These are phyloP conservation scores for Tulasnella sp. DNA, from an alignment of 768 basidiomycete genomes.

Conservation along the genomic window DNA sequence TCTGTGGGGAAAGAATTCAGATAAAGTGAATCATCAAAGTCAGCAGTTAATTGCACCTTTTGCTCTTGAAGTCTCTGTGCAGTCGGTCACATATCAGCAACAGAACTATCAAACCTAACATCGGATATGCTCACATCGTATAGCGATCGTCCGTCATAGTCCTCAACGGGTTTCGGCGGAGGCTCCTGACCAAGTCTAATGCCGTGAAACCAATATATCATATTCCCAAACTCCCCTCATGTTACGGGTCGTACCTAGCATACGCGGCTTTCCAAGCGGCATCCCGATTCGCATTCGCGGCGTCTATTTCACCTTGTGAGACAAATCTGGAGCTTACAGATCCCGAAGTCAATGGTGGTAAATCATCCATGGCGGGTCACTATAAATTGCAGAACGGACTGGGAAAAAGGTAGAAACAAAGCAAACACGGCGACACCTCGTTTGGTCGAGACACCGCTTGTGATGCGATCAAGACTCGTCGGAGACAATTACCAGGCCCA, in stretches of 20 bases:
- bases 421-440: too few species aligned
- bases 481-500: too few species aligned
- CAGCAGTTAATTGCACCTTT: conserved; percentile 36
- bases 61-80: conserved; percentile 79
- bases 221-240: background rate
- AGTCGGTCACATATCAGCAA: conserved; percentile 16
- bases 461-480: too few species aligned
- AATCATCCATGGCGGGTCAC: too few species aligned
- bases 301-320: conserved; percentile 63
- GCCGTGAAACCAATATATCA: conserved; percentile 6
- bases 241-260: conserved; percentile 40
- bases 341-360: conserved; percentile 60
- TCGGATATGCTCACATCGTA: conserved; percentile 56
- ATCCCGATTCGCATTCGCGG: conserved; percentile 53
- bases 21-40: background rate
- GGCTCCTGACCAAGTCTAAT: conserved; percentile 71
- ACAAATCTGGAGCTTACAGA: conserved; percentile 76
- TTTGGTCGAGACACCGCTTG: too few species aligned
- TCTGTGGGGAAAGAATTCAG: conserved; percentile 31
- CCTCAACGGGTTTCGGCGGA: conserved; percentile 60
- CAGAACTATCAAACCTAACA: background rate
- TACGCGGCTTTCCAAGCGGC: conserved; percentile 88
- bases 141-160: conserved; percentile 75
- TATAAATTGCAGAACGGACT: too few species aligned
- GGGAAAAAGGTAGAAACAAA: too few species aligned